phyloP scores from a whole-genome alignment of 331 rosid genomes.

The Ulmus americana region DNA sequence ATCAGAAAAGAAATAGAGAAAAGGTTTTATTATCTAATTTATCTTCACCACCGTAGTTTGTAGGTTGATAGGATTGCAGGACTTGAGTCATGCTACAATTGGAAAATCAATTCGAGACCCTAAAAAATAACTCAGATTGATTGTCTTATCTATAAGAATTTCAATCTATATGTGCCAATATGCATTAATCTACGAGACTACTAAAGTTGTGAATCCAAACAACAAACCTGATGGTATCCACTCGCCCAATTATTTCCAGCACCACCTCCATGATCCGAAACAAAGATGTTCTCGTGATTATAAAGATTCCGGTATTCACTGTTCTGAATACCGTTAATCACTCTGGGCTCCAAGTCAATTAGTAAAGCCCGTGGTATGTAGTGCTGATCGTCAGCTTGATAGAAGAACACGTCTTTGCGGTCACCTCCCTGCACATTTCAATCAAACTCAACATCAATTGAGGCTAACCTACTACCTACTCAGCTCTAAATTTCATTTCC shows the following conservation, averaged over 20 bases:
- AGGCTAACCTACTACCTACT: not conserved
- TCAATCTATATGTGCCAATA: not conserved
- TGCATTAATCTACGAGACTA: not conserved
- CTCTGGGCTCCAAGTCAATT: slow-evolving; percentile 94
- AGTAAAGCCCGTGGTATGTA: slow-evolving; percentile 87
- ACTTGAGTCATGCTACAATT: no score
- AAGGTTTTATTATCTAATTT: not conserved
- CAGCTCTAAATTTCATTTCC: slow-evolving; percentile 5
- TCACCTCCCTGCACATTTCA: slow-evolving; percentile 82
- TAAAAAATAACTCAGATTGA: not conserved
- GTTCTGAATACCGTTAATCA: slow-evolving; percentile 92
- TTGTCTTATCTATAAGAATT: not conserved
- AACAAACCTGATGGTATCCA: slow-evolving; percentile 85
- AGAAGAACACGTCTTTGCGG: slow-evolving; percentile 88
- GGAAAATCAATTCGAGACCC: no score
- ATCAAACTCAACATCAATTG: not conserved
- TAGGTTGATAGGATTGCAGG: not conserved
- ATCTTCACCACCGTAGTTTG: not conserved
- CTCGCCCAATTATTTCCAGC: slow-evolving; percentile 99
- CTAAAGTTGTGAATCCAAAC: slow-evolving; percentile 3
- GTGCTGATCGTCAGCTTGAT: slow-evolving; percentile 98
- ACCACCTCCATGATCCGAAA: slow-evolving; percentile 95
- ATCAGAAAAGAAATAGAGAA: not conserved
- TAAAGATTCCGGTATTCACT: slow-evolving; percentile 87
- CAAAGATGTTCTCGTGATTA: slow-evolving; percentile 86